A percentile compares a stretch with the other conserved stretches of the same genome.
Evolutionary conservation across 768 basidiomycete species (phyloP).

Genomic region (Paxillus involutus): DNA sequence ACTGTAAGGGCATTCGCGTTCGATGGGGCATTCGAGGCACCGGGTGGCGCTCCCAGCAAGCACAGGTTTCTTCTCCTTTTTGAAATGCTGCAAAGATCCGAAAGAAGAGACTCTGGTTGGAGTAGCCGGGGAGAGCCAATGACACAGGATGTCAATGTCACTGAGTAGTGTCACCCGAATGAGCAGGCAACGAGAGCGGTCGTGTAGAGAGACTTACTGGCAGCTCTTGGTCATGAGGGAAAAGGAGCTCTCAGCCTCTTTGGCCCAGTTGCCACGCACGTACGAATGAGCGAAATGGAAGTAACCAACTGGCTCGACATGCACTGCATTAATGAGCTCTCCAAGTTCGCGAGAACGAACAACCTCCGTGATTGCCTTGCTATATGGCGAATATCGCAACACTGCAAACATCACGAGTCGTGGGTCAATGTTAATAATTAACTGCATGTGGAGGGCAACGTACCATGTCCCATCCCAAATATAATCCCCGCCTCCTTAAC

Average conservation of each 20-base stretch:
- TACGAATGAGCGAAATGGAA: slow-evolving; percentile 90
- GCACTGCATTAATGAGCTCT: slow-evolving; percentile 77
- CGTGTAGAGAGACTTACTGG: slow-evolving; percentile 55
- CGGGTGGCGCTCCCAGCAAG: slow-evolving; percentile 64
- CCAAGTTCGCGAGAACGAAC: slow-evolving; percentile 73
- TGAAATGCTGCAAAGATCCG: slow-evolving; percentile 83
- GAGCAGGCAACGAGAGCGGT: not conserved
- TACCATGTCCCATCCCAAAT: slow-evolving; percentile 89
- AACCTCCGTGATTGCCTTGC: slow-evolving; percentile 63
- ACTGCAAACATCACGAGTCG: slow-evolving; percentile 44
- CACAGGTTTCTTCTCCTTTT: slow-evolving; percentile 65
- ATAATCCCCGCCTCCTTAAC: slow-evolving; percentile 69
- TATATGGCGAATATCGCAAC: slow-evolving; percentile 86
- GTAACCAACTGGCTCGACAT: slow-evolving; percentile 84
- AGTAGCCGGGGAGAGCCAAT: slow-evolving; percentile 66
- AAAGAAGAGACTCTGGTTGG: slow-evolving; percentile 80
- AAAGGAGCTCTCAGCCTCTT: slow-evolving; percentile 70
- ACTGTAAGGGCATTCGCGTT: slow-evolving; percentile 78
- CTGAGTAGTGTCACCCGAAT: slow-evolving; percentile 35
- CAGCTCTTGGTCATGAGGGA: slow-evolving; percentile 88
- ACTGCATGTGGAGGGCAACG: slow-evolving; percentile 8
- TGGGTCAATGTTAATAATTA: not conserved
- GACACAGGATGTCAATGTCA: slow-evolving; percentile 82
- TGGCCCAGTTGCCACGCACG: slow-evolving; percentile 81
- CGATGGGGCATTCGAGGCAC: slow-evolving; percentile 77